Conservation (phyloP, 1,284 basidiomycete species). For the Apiotrichum mycotoxinovorans region DNA sequence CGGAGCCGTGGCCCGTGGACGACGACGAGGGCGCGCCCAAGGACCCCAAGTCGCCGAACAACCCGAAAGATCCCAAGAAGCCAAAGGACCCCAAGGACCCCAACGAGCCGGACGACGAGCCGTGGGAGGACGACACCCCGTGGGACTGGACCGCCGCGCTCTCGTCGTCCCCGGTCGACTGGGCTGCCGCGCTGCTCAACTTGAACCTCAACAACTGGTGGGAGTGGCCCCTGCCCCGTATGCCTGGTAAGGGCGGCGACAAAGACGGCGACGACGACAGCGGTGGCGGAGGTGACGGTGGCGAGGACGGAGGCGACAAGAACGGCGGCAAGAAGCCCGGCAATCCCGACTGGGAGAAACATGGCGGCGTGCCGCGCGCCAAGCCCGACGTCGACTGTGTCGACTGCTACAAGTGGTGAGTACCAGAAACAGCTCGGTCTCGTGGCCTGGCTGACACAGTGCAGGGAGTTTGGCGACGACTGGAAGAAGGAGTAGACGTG, state of each 20-base stretch:
- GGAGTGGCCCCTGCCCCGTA: background rate
- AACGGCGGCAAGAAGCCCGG: slow-evolving; percentile 51
- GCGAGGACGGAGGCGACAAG: slow-evolving; percentile 13
- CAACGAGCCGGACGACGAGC: background rate
- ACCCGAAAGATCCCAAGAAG: background rate
- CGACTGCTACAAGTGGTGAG: slow-evolving; percentile 51
- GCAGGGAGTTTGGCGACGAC: slow-evolving; percentile 34
- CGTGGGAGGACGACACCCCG: background rate
- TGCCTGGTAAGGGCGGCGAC: background rate
- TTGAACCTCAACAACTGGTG: slow-evolving; percentile 1
- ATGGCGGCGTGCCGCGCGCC: slow-evolving; percentile 48
- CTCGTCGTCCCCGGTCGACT: background rate
- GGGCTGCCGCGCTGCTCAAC: background rate
- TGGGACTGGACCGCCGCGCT: background rate
- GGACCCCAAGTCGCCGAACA: background rate
- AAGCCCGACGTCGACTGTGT: slow-evolving; percentile 45
- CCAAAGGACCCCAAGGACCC: background rate
- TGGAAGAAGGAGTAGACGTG: slow-evolving; percentile 22
- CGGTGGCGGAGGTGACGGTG: slow-evolving; percentile 2
- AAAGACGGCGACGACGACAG: slow-evolving; percentile 21
- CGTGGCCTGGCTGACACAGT: background rate
- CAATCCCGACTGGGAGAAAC: slow-evolving; percentile 49
- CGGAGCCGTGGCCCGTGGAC: slow-evolving; percentile 63
- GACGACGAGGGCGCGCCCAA: slow-evolving; percentile 16
- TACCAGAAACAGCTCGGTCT: slow-evolving; percentile 7